Evolutionary conservation across 2,329 filamentous ascomycete genomes (phyloP).

Genomic region (Exophiala aquamarina): DNA sequence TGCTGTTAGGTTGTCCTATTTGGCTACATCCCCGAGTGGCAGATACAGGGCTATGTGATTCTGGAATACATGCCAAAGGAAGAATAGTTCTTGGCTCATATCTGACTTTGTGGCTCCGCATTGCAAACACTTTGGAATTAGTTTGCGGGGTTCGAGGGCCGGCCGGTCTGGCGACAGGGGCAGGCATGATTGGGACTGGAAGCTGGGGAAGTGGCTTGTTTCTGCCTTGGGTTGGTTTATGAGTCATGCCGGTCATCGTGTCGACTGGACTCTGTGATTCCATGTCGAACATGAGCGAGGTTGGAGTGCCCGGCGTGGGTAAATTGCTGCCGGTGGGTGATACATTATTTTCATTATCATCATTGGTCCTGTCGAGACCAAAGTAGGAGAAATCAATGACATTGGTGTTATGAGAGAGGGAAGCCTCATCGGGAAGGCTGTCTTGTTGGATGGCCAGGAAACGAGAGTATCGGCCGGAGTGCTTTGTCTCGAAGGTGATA

Average conservation of each 20-base stretch:
- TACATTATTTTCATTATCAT: not conserved
- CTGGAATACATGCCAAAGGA: constrained; percentile 9
- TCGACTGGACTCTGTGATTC: constrained; percentile 2
- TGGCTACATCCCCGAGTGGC: not conserved
- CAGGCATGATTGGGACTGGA: constrained; percentile 1
- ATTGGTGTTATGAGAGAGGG: not conserved
- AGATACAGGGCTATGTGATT: not conserved
- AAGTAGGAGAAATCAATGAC: not conserved
- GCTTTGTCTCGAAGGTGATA: not conserved
- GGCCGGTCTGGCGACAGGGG: constrained; percentile 2
- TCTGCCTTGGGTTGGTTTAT: not conserved
- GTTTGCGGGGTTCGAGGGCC: constrained; percentile 8
- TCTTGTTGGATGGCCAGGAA: not conserved
- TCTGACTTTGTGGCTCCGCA: not conserved
- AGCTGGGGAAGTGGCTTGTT: constrained; percentile 10
- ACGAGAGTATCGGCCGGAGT: not conserved
- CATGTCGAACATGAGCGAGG: constrained; percentile 1
- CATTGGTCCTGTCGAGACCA: not conserved
- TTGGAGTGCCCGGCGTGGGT: not conserved
- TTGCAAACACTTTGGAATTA: constrained; percentile 2
- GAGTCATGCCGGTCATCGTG: not conserved
- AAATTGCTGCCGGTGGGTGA: not conserved
- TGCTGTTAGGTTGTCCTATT: not conserved
- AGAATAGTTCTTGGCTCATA: not conserved
- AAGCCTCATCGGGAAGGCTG: not conserved